phyloP scores from a whole-genome alignment of 495 filamentous ascomycete genomes.

The Lasiosphaeria miniovina region DNA sequence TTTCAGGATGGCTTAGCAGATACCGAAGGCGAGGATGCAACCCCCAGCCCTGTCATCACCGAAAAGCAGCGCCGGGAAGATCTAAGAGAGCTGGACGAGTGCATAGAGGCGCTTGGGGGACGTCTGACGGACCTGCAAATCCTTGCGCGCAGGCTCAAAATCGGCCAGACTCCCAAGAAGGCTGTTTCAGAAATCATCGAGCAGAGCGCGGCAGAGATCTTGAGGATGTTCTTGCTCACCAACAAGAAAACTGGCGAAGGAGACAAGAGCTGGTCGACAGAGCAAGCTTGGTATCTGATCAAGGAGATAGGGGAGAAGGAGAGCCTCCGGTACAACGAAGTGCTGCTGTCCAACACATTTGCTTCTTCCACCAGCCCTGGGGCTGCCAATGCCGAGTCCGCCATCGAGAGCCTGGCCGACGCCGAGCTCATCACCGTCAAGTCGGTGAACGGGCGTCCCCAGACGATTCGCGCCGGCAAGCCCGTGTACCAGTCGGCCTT shows the following conservation, averaged over 20 bases:
- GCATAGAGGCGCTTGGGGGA: slow-evolving; percentile 79
- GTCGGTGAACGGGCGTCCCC: slow-evolving; percentile 70
- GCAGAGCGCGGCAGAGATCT: slow-evolving; percentile 80
- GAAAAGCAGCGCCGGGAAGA: slow-evolving; percentile 44
- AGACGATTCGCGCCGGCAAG: slow-evolving; percentile 71
- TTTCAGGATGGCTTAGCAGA: slow-evolving; percentile 23
- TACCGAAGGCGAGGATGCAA: slow-evolving; percentile 17
- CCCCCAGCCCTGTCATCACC: slow-evolving; percentile 13
- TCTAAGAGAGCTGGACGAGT: slow-evolving; percentile 67
- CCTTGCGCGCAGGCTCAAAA: slow-evolving; percentile 83
- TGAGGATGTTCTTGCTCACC: slow-evolving; percentile 83
- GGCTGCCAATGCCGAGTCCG: slow-evolving; percentile 58
- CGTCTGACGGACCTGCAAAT: slow-evolving; percentile 92
- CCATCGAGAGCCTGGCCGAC: slow-evolving; percentile 76
- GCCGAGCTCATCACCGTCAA: slow-evolving; percentile 82
- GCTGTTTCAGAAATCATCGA: slow-evolving; percentile 89
- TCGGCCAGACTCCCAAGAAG: slow-evolving; percentile 77
- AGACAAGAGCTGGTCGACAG: slow-evolving; percentile 64
- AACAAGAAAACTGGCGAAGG: slow-evolving; percentile 37
- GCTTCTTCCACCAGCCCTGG: slow-evolving; percentile 43
- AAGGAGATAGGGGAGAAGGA: slow-evolving; percentile 63
- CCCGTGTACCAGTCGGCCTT: slow-evolving; percentile 89
- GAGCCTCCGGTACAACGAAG: slow-evolving; percentile 72
- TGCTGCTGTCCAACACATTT: slow-evolving; percentile 74
- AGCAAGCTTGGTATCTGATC: slow-evolving; percentile 90